Evolutionary conservation across 345 rosid genomes (phyloP).

Genomic region (Corymbia maculata): DNA sequence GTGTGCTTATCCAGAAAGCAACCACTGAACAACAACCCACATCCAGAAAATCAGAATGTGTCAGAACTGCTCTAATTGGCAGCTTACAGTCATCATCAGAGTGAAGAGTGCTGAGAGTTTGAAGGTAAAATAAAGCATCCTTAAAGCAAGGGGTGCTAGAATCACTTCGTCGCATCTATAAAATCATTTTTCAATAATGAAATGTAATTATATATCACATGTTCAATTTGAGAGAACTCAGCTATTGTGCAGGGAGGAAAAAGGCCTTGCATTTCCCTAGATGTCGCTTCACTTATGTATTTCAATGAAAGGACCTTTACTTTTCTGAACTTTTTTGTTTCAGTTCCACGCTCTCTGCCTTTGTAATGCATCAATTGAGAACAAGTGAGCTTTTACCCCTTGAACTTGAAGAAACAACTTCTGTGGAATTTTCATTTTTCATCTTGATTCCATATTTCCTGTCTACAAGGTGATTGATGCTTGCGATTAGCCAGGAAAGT

Average conservation of each 20-base stretch:
- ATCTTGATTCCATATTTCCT: not conserved
- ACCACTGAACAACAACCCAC: not conserved
- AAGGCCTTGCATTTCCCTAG: too few relatives aligned
- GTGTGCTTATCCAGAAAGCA: not conserved
- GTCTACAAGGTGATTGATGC: not conserved
- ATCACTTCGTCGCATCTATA: not conserved
- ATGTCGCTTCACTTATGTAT: too few relatives aligned
- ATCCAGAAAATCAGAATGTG: not conserved
- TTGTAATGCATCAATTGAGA: not conserved
- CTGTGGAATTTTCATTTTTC: not conserved
- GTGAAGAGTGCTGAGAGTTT: rapidly evolving
- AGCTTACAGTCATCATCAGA: not conserved
- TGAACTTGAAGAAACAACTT: not conserved
- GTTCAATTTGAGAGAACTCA: not conserved
- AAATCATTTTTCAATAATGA: not conserved
- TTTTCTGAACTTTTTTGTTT: not conserved
- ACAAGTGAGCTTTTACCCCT: not conserved
- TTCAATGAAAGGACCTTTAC: not conserved
- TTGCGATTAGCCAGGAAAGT: not conserved
- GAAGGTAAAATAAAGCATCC: not conserved
- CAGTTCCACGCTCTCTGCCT: not conserved
- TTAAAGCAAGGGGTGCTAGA: not conserved
- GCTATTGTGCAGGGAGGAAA: not conserved
- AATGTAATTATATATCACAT: not conserved
- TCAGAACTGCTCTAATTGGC: not conserved